Evolutionary conservation across 306 rosid species (phyloP).

Genomic region (Prunus mira): DNA sequence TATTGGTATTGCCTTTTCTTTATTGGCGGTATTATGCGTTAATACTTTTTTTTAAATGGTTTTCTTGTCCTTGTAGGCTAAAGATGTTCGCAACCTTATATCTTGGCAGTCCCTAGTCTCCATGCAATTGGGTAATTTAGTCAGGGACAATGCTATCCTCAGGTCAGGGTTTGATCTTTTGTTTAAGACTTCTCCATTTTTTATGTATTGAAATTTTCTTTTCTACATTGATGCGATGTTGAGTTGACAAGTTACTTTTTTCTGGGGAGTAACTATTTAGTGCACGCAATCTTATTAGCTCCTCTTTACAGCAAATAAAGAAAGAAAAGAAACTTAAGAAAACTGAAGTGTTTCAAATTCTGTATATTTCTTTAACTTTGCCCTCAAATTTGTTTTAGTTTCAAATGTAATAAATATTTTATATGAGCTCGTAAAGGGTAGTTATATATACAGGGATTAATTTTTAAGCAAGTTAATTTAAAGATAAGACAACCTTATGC

Average conservation of each 20-base stretch:
- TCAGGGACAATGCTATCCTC: slow-evolving; percentile 62
- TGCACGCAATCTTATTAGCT: background rate
- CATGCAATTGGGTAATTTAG: slow-evolving; percentile 57
- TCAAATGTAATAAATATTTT: background rate
- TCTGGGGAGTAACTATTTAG: background rate
- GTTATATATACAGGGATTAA: background rate
- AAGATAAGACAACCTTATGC: too few species aligned
- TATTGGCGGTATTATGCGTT: background rate
- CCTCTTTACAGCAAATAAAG: background rate
- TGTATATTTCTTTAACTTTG: background rate
- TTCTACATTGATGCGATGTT: background rate
- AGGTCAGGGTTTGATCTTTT: slow-evolving; percentile 48
- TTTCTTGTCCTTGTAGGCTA: slow-evolving; percentile 51
- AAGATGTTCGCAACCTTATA: slow-evolving; percentile 52
- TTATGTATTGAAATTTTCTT: background rate
- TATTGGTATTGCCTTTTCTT: background rate
- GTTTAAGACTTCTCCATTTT: background rate
- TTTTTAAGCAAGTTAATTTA: background rate
- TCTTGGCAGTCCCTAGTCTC: slow-evolving; percentile 77
- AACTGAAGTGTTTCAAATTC: background rate
- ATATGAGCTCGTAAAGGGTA: background rate
- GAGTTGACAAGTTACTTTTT: background rate
- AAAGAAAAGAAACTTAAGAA: background rate
- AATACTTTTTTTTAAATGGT: background rate
- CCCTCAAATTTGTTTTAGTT: background rate